A percentile compares a stretch with the other conserved stretches of the same genome.
Conservation (phyloP, 495 filamentous ascomycete species). For the Neurospora sp. region DNA sequence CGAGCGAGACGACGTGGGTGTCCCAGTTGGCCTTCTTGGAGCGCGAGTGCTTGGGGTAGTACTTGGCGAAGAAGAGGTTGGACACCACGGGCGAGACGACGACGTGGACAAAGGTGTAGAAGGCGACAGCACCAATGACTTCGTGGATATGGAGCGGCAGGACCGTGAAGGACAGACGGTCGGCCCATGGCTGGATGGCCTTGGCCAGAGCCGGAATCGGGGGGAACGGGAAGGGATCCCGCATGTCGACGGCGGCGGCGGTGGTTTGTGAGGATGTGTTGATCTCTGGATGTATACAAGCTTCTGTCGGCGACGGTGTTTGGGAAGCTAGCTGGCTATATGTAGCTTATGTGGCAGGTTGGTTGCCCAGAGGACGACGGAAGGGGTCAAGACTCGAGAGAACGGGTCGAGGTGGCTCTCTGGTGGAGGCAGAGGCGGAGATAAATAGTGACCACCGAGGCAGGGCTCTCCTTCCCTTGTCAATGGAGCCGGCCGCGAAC, state of each 20-base stretch:
- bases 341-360: neutral
- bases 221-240: constrained; percentile 60
- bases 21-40: constrained; percentile 88
- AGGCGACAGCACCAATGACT: constrained; percentile 57
- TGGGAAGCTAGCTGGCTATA: neutral
- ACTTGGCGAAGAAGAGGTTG: constrained; percentile 52
- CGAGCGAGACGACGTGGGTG: constrained; percentile 88
- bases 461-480: neutral
- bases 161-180: constrained; percentile 51
- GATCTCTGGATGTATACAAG: neutral
- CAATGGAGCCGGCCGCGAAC: neutral
- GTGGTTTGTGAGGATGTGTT: neutral
- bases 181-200: constrained; percentile 47
- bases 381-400: neutral
- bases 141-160: constrained; percentile 86
- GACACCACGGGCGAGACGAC: constrained; percentile 70
- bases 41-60: constrained; percentile 55
- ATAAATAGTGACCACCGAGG: neutral
- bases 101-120: constrained; percentile 69
- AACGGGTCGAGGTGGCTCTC: neutral
- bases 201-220: constrained; percentile 42
- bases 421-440: neutral
- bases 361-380: neutral
- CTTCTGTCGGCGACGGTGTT: neutral
- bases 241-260: constrained; percentile 34